Conservation (phyloP, 2,329 filamentous ascomycete genomes). For the Aphanocladium album region DNA sequence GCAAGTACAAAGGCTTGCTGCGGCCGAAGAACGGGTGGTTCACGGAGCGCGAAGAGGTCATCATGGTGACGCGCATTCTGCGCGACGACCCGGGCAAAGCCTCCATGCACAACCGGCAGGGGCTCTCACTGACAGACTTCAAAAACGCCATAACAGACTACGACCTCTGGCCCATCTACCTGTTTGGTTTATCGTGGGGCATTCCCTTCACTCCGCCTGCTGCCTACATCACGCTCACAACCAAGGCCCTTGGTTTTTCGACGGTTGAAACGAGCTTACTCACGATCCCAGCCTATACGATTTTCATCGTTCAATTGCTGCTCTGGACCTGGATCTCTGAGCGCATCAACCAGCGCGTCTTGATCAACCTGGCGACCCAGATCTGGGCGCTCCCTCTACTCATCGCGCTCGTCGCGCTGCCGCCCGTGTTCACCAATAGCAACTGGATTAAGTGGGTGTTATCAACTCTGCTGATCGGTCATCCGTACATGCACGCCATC, state of each 20-base stretch:
- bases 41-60: conserved; percentile 60
- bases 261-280: conserved; percentile 59
- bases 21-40: conserved; percentile 59
- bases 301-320: too few relatives aligned
- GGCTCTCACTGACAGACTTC: conserved; percentile 37
- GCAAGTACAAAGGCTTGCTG: conserved; percentile 38
- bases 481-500: too few relatives aligned
- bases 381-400: conserved; percentile 46
- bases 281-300: conserved; percentile 50
- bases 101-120: conserved; percentile 40
- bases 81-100: conserved; percentile 52
- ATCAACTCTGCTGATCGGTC: too few relatives aligned
- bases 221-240: conserved; percentile 52
- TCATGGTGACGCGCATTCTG: conserved; percentile 59
- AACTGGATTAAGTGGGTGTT: conserved; percentile 46
- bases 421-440: conserved; percentile 33
- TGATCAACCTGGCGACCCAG: conserved; percentile 46
- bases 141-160: conserved; percentile 39
- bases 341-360: too few relatives aligned
- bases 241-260: conserved; percentile 48
- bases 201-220: conserved; percentile 44
- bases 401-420: conserved; percentile 45
- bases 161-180: conserved; percentile 46
- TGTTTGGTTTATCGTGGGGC: conserved; percentile 43
- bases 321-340: too few relatives aligned